phyloP scores from a whole-genome alignment of 2,329 filamentous ascomycete species.

The Fusarium neocosmosporiellum region DNA sequence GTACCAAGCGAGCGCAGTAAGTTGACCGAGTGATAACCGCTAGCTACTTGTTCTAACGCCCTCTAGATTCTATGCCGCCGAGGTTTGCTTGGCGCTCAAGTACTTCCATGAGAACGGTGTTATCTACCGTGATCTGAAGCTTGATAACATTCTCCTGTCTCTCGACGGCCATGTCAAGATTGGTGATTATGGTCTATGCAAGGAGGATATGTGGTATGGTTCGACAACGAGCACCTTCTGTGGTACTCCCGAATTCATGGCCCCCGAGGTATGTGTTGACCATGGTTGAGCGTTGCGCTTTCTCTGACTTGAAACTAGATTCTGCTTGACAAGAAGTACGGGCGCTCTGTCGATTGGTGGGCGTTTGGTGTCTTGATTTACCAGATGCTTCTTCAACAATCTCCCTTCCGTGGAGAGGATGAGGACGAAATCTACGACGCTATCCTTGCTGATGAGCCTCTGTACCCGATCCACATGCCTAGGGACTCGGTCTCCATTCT shows the following conservation, averaged over 20 bases:
- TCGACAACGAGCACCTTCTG: slow-evolving; percentile 98
- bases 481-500: slow-evolving; percentile 97
- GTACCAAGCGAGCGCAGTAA: slow-evolving; percentile 94
- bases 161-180: slow-evolving; percentile 99
- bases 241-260: slow-evolving; percentile 99
- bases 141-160: slow-evolving; percentile 90
- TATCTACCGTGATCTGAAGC: slow-evolving; percentile 97
- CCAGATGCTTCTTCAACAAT: slow-evolving; percentile 99
- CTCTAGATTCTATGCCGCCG: slow-evolving; percentile 91
- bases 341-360: slow-evolving; percentile 98
- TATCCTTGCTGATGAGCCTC: slow-evolving; percentile 94
- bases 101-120: slow-evolving; percentile 99
- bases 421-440: slow-evolving; percentile 99
- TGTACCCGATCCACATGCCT: slow-evolving; percentile 99
- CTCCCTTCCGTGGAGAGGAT: slow-evolving; percentile 97
- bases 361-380: slow-evolving; percentile 99
- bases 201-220: slow-evolving; percentile 99
- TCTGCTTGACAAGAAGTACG: slow-evolving; percentile 97
- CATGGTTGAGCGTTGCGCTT: background rate
- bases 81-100: slow-evolving; percentile 96
- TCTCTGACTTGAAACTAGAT: slow-evolving; percentile 69
- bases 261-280: slow-evolving; percentile 78
- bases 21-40: slow-evolving; percentile 48
- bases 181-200: slow-evolving; percentile 97
- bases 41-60: slow-evolving; percentile 23